These are phyloP conservation scores for Marasmius sp. DNA, from an alignment of 1,284 basidiomycete species.

Conservation along the genomic window DNA sequence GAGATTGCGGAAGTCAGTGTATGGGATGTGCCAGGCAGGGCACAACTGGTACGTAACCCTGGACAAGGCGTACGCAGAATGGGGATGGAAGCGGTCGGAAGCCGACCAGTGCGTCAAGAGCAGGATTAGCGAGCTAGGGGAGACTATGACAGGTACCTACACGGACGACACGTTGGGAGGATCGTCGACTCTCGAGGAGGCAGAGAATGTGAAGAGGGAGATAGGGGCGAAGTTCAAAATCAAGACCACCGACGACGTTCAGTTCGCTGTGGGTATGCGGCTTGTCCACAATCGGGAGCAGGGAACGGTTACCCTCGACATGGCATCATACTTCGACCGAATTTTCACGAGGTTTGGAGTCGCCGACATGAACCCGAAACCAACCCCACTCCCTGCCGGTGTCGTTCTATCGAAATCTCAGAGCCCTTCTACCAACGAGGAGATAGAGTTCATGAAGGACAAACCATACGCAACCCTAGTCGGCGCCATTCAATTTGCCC, in stretches of 20 bases:
- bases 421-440: conserved; percentile 12
- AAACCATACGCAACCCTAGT: conserved; percentile 25
- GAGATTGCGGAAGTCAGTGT: no score
- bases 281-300: conserved; percentile 13
- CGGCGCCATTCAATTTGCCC: conserved; percentile 30
- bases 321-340: conserved; percentile 20
- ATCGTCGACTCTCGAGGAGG: no score
- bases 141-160: no score
- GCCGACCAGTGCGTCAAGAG: no score
- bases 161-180: no score
- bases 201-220: neutral
- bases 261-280: conserved; percentile 16
- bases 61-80: no score
- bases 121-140: no score
- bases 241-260: conserved; percentile 15
- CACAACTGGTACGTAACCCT: no score
- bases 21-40: no score
- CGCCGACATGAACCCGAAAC: conserved; percentile 15
- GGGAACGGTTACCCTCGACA: conserved; percentile 19
- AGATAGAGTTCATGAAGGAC: conserved; percentile 21
- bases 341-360: conserved; percentile 22
- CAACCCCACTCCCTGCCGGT: conserved; percentile 21
- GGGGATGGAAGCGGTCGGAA: no score
- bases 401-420: conserved; percentile 15
- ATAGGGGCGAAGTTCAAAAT: no score